A percentile compares a stretch with the other conserved stretches of the same genome.
Conservation (phyloP, 768 basidiomycete genomes). For the Hortiboletus flavorubellus region DNA sequence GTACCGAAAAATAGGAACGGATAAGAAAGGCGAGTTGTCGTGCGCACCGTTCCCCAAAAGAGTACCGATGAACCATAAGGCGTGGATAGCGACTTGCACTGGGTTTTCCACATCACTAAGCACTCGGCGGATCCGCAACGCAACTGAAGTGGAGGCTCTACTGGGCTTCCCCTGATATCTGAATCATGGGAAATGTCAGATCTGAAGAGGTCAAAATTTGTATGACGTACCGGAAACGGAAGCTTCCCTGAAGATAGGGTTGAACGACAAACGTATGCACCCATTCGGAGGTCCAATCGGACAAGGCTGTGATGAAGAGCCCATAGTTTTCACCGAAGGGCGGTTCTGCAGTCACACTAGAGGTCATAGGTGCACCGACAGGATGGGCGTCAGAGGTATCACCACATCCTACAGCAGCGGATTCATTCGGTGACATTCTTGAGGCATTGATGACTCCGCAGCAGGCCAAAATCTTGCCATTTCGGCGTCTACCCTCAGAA, state of each 20-base stretch:
- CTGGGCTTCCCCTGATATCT: conserved; percentile 18
- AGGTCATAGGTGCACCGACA: not conserved
- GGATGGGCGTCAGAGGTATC: not conserved
- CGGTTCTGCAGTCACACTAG: not conserved
- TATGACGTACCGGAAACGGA: conserved; percentile 23
- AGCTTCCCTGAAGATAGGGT: conserved; percentile 15
- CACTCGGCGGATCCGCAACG: conserved; percentile 19
- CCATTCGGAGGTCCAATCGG: conserved; percentile 28
- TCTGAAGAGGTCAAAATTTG: not conserved
- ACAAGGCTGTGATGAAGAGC: conserved; percentile 10
- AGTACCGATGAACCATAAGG: conserved; percentile 32
- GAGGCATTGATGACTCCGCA: conserved; percentile 17
- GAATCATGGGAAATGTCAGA: not conserved
- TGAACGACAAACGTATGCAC: conserved; percentile 23
- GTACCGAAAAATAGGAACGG: conserved; percentile 29
- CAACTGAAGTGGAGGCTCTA: conserved; percentile 7
- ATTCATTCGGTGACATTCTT: not conserved
- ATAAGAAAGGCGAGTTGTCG: conserved; percentile 23
- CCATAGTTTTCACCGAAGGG: conserved; percentile 1
- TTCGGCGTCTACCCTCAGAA: conserved; percentile 17
- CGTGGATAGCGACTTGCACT: conserved; percentile 26
- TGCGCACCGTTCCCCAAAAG: conserved; percentile 20
- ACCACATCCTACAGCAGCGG: not conserved
- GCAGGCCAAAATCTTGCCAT: conserved; percentile 19
- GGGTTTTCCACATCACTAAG: conserved; percentile 26